Evolutionary conservation across 2,329 filamentous ascomycete species (phyloP).

Genomic region (Colletotrichum sublineola): DNA sequence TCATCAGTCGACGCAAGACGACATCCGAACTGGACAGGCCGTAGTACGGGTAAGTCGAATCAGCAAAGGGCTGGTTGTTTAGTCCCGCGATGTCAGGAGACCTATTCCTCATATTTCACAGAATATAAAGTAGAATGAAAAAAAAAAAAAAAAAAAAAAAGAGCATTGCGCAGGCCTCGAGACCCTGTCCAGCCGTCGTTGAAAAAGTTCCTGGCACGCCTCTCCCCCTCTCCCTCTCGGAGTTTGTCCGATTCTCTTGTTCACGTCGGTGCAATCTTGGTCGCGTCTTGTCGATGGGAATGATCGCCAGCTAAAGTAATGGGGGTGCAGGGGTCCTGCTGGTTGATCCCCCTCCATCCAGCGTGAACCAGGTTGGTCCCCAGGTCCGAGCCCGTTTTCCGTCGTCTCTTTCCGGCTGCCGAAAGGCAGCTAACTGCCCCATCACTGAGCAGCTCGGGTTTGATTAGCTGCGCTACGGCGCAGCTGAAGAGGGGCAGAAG

Average conservation of each 20-base stretch:
- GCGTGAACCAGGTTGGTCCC: too few species aligned
- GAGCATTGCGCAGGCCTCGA: background rate
- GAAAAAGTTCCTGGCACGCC: background rate
- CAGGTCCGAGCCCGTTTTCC: background rate
- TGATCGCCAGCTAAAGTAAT: conserved; percentile 33
- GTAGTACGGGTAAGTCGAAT: background rate
- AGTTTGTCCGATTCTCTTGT: background rate
- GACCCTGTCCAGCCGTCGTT: background rate
- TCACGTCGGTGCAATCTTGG: background rate
- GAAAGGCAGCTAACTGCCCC: background rate
- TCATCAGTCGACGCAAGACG: background rate
- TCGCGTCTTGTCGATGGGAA: background rate
- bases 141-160: too few species aligned
- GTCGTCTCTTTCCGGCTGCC: background rate
- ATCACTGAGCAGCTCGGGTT: background rate
- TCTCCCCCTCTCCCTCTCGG: background rate
- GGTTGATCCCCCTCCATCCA: background rate
- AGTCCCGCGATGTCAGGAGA: background rate
- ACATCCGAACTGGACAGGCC: background rate
- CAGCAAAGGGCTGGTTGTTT: background rate
- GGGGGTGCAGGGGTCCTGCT: conserved; percentile 29
- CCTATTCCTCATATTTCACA: background rate
- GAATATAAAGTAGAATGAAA: too few species aligned
- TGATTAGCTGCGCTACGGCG: background rate
- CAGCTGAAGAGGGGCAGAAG: background rate